Conservation (phyloP, 768 basidiomycete species). For the Kwoniella sp. region DNA sequence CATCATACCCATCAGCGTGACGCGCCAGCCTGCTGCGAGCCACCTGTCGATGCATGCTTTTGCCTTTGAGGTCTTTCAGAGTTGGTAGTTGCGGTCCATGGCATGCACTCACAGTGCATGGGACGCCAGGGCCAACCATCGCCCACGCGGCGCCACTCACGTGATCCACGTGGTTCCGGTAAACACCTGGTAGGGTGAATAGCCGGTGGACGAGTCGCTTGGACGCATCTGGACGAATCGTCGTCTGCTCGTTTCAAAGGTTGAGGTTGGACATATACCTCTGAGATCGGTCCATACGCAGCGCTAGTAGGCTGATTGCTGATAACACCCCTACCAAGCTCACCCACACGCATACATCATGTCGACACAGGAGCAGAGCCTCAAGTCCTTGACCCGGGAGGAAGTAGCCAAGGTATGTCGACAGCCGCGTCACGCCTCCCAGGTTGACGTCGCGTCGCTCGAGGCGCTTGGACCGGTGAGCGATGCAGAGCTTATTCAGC, state of each 20-base stretch:
- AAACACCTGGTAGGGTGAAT: background rate
- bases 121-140: too few relatives aligned
- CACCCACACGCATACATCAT: constrained; percentile 16
- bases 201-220: background rate
- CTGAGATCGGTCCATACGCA: too few relatives aligned
- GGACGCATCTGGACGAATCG: constrained; percentile 15
- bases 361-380: constrained; percentile 33
- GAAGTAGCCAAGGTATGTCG: constrained; percentile 67
- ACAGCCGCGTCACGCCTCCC: background rate
- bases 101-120: too few relatives aligned
- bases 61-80: too few relatives aligned
- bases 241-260: constrained; percentile 6
- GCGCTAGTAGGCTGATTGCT: too few relatives aligned
- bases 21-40: too few relatives aligned
- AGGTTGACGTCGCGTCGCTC: background rate
- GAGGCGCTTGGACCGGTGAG: background rate
- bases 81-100: too few relatives aligned
- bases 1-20: too few relatives aligned
- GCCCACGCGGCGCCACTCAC: too few relatives aligned
- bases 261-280: background rate
- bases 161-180: background rate
- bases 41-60: too few relatives aligned
- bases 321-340: background rate
- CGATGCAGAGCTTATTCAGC: background rate
- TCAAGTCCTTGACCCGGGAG: constrained; percentile 59